These are phyloP conservation scores for Rhododendron ferrugineum DNA, from an alignment of 148 eudicot genomes.

Conservation along the genomic window DNA sequence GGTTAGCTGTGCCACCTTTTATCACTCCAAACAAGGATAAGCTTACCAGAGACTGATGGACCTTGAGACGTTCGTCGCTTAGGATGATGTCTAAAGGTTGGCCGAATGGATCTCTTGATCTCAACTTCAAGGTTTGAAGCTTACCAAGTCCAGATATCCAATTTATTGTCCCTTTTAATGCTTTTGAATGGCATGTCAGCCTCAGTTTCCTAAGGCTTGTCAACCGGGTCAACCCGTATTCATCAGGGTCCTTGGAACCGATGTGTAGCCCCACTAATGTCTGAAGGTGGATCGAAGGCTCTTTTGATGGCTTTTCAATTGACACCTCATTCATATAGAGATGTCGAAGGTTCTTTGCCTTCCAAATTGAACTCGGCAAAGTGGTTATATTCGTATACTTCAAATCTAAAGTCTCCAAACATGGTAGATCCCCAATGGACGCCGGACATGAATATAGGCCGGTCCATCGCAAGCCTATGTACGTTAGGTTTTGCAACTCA, in stretches of 20 bases:
- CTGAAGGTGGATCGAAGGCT: neutral
- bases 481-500: conserved; percentile 34
- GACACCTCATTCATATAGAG: neutral
- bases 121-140: neutral
- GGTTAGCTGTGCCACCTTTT: neutral
- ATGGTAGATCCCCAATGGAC: neutral
- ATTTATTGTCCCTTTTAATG: neutral
- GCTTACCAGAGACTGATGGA: neutral
- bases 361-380: neutral
- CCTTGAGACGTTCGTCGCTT: neutral
- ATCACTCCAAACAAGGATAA: neutral
- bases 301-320: neutral
- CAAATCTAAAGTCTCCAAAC: neutral
- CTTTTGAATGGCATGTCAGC: neutral
- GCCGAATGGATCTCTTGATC: neutral
- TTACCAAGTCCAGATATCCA: neutral
- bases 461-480: conserved; percentile 26
- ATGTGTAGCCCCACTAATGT: neutral
- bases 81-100: conserved; percentile 5
- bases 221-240: neutral
- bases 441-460: neutral
- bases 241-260: neutral
- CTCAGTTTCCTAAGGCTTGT: neutral
- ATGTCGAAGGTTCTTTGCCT: neutral
- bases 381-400: neutral